phyloP scores from a whole-genome alignment of 169 alveolate species.

The Cryptosporidium baileyi region DNA sequence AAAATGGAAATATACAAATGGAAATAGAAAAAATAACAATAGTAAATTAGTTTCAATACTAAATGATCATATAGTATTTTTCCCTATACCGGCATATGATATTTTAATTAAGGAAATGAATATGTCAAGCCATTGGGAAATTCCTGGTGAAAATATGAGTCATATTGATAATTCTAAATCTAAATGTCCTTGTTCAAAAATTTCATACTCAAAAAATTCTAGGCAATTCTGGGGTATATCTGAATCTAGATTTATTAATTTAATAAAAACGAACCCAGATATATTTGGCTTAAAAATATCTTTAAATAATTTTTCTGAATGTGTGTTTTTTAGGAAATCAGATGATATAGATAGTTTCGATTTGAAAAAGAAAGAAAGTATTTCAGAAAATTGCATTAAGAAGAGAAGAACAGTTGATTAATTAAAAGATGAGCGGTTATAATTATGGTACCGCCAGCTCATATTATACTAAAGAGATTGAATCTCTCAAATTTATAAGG shows the following conservation, averaged over 20 bases:
- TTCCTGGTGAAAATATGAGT: not conserved
- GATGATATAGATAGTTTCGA: not conserved
- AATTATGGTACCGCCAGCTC: no score
- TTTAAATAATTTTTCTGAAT: not conserved
- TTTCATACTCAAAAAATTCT: not conserved
- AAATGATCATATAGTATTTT: constrained; percentile 4
- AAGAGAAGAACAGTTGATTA: not conserved
- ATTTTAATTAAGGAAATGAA: constrained; percentile 6
- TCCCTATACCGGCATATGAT: constrained; percentile 42
- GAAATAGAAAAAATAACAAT: not conserved
- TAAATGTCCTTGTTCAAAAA: not conserved
- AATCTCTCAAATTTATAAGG: no score
- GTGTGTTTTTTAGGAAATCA: not conserved
- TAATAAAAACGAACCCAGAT: not conserved
- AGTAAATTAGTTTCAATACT: not conserved
- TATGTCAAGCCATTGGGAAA: constrained; percentile 39
- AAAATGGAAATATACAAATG: not conserved
- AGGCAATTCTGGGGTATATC: constrained; percentile 30
- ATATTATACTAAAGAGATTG: no score
- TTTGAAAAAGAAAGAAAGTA: not conserved
- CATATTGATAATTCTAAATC: not conserved
- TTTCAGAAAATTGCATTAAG: not conserved
- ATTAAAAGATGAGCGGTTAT: not conserved
- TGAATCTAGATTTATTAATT: constrained; percentile 1
- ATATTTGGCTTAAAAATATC: not conserved